Evolutionary conservation across 2,329 filamentous ascomycete genomes (phyloP).

Genomic region (Fusarium oligoseptatum): DNA sequence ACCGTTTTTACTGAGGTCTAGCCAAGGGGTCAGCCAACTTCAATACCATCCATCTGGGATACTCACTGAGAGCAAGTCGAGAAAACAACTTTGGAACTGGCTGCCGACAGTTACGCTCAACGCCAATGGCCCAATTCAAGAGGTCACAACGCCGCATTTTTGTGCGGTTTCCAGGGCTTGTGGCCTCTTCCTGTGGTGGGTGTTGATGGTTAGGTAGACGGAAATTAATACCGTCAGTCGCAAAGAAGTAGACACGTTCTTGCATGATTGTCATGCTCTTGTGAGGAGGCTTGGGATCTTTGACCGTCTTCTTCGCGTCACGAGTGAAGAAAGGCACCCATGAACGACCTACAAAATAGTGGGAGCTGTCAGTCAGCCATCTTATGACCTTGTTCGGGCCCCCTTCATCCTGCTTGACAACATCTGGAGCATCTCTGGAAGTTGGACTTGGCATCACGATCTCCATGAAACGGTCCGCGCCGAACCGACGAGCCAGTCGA

Average conservation of each 20-base stretch:
- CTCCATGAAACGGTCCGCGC: slow-evolving; percentile 70
- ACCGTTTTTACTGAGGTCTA: slow-evolving; percentile 65
- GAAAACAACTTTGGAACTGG: slow-evolving; percentile 70
- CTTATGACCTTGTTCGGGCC: slow-evolving; percentile 48
- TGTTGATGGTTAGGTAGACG: slow-evolving; percentile 22
- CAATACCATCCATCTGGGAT: background rate
- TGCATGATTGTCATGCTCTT: slow-evolving; percentile 44
- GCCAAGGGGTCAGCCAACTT: slow-evolving; percentile 6
- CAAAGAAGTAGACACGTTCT: slow-evolving; percentile 67
- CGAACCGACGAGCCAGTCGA: slow-evolving; percentile 68
- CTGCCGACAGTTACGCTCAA: slow-evolving; percentile 60
- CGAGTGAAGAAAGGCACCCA: slow-evolving; percentile 64
- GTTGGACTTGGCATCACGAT: slow-evolving; percentile 63
- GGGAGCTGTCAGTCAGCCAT: slow-evolving; percentile 49
- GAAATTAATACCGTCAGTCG: slow-evolving; percentile 63
- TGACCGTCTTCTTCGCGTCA: slow-evolving; percentile 54
- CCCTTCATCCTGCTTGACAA: slow-evolving; percentile 49
- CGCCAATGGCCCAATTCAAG: slow-evolving; percentile 66
- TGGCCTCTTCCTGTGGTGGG: slow-evolving; percentile 44
- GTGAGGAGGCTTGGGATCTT: slow-evolving; percentile 44
- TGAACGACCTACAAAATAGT: slow-evolving; percentile 60
- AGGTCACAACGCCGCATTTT: slow-evolving; percentile 57
- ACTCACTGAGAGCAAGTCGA: slow-evolving; percentile 66
- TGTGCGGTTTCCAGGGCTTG: slow-evolving; percentile 39
- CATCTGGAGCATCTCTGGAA: slow-evolving; percentile 41